These are phyloP conservation scores for Verruconis gallopava DNA, from an alignment of 2,329 filamentous ascomycete genomes.

Conservation along the genomic window DNA sequence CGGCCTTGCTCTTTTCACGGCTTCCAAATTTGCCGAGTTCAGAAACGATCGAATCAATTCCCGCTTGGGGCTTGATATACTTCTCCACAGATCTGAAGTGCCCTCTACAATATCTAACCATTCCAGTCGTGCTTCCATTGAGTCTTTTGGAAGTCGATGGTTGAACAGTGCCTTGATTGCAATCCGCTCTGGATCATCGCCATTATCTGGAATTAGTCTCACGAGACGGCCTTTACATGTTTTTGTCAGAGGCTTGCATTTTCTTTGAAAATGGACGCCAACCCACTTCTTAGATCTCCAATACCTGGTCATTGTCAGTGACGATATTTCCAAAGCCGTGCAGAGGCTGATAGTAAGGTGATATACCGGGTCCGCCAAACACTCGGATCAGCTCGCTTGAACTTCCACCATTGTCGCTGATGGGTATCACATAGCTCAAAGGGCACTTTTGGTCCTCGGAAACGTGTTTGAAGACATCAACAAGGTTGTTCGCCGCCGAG, in stretches of 20 bases:
- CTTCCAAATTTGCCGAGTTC: slow-evolving; percentile 37
- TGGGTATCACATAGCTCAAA: slow-evolving; percentile 80
- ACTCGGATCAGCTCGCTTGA: slow-evolving; percentile 89
- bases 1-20: slow-evolving; percentile 34
- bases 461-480: slow-evolving; percentile 67
- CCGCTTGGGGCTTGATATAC: slow-evolving; percentile 36
- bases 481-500: slow-evolving; percentile 85
- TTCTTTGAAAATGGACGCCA: neutral
- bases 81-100: slow-evolving; percentile 59
- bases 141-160: slow-evolving; percentile 57
- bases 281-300: slow-evolving; percentile 61
- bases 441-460: slow-evolving; percentile 50
- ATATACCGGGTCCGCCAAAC: slow-evolving; percentile 76
- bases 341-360: too few species aligned
- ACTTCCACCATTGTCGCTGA: slow-evolving; percentile 90
- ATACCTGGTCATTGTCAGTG: slow-evolving; percentile 30
- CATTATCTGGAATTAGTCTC: slow-evolving; percentile 64
- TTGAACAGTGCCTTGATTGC: slow-evolving; percentile 81
- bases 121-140: slow-evolving; percentile 52
- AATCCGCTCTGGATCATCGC: slow-evolving; percentile 47
- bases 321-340: too few species aligned
- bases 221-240: slow-evolving; percentile 73
- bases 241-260: too few species aligned
- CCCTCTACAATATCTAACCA: slow-evolving; percentile 87
- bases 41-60: slow-evolving; percentile 39